These are phyloP conservation scores for Xylaria sp. DNA, from an alignment of 2,329 filamentous ascomycete species.

Conservation along the genomic window DNA sequence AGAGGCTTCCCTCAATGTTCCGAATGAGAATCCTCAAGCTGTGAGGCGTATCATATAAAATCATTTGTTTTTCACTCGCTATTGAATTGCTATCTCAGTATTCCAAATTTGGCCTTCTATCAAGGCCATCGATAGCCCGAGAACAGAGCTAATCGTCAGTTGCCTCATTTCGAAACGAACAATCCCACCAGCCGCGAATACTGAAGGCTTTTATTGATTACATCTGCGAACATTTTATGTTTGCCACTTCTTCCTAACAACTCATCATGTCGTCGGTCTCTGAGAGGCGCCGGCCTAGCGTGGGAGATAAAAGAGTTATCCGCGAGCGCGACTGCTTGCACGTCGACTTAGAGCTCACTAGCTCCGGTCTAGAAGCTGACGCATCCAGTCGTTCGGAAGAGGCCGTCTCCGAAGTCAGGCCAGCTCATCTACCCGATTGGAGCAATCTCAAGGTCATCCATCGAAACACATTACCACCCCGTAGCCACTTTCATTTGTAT, in stretches of 20 bases:
- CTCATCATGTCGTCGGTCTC: slow-evolving; percentile 20
- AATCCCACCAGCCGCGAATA: neutral
- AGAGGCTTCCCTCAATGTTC: neutral
- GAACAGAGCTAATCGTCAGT: neutral
- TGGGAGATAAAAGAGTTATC: slow-evolving; percentile 34
- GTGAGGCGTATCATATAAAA: neutral
- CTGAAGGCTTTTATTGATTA: neutral
- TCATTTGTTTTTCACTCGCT: neutral
- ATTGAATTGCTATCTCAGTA: neutral
- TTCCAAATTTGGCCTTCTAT: neutral
- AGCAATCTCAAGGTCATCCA: slow-evolving; percentile 70
- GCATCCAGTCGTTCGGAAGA: neutral
- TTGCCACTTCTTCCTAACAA: neutral
- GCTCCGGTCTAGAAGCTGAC: neutral
- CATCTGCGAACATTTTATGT: neutral
- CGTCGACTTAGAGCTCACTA: slow-evolving; percentile 39
- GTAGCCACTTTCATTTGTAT: slow-evolving; percentile 67
- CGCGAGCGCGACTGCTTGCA: slow-evolving; percentile 39
- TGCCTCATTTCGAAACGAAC: neutral
- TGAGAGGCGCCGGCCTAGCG: neutral
- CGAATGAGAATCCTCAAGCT: neutral
- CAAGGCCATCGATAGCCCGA: too few relatives aligned
- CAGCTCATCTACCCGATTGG: slow-evolving; percentile 64
- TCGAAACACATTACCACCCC: slow-evolving; percentile 67
- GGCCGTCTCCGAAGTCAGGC: slow-evolving; percentile 43